These are phyloP conservation scores for Schizophyllum commune DNA, from an alignment of 1,284 basidiomycete genomes.

Conservation along the genomic window DNA sequence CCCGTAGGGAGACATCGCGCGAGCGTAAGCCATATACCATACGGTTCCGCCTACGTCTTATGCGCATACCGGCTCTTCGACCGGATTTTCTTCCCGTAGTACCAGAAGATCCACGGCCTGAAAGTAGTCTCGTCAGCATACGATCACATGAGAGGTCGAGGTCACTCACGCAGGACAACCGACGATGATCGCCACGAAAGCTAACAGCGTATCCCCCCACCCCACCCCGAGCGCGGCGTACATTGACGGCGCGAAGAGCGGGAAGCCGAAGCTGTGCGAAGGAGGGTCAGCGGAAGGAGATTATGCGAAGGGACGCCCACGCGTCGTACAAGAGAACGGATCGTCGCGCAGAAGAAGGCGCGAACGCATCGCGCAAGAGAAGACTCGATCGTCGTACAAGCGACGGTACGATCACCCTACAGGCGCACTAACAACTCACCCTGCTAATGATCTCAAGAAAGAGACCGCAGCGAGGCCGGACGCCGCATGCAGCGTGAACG, in stretches of 20 bases:
- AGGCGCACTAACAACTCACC: no score
- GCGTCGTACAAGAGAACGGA: neutral
- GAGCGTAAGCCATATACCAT: no score
- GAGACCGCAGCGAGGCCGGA: conserved; percentile 31
- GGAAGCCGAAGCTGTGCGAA: conserved; percentile 61
- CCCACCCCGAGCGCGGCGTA: conserved; percentile 57
- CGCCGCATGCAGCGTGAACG: conserved; percentile 59
- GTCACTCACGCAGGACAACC: conserved; percentile 57
- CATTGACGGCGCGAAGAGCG: conserved; percentile 61
- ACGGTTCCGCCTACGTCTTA: neutral
- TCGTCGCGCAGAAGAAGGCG: no score
- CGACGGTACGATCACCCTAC: no score
- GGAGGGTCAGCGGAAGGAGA: conserved; percentile 34
- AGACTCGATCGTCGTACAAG: no score
- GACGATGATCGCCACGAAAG: conserved; percentile 42
- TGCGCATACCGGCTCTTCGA: conserved; percentile 23
- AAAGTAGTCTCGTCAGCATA: neutral
- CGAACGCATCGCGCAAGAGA: no score
- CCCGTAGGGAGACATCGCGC: no score
- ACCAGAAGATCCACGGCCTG: conserved; percentile 49
- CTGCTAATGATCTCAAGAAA: neutral
- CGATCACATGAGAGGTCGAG: neutral
- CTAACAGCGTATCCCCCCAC: conserved; percentile 56
- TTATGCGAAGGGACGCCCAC: neutral
- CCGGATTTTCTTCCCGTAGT: conserved; percentile 40